phyloP scores from a whole-genome alignment of 371 early-diverging fungal genomes.

The Synchytrium microbalum region DNA sequence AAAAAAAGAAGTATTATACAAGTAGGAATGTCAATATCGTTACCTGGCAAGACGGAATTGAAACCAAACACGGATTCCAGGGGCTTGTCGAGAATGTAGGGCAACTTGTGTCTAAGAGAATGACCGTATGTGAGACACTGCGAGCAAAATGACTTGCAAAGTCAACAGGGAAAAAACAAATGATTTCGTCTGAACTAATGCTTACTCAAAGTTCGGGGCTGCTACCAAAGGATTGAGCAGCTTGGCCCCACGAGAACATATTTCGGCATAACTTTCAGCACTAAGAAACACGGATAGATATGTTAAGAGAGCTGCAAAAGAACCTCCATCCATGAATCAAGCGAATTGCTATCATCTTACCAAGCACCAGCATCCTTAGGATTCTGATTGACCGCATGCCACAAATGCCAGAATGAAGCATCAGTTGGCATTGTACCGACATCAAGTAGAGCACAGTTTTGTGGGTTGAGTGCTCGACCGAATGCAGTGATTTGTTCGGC shows the following conservation, averaged over 20 bases:
- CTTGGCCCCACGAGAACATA: conserved; percentile 49
- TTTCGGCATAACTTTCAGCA: conserved; percentile 36
- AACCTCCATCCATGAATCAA: conserved; percentile 60
- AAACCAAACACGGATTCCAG: conserved; percentile 77
- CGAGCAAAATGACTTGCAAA: conserved; percentile 5
- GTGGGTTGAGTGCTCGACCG: conserved; percentile 54
- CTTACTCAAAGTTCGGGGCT: conserved; percentile 80
- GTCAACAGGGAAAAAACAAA: neutral
- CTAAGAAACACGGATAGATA: conserved; percentile 12
- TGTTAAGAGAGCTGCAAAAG: conserved; percentile 33
- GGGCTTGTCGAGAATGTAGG: conserved; percentile 77
- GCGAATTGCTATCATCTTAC: too few relatives aligned
- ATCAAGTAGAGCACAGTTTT: conserved; percentile 65
- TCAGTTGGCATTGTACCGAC: conserved; percentile 86
- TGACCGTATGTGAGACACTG: neutral
- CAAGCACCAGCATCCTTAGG: conserved; percentile 65
- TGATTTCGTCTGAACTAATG: conserved; percentile 12
- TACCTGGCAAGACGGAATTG: conserved; percentile 62
- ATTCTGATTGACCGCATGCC: conserved; percentile 53
- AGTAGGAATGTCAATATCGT: conserved; percentile 16
- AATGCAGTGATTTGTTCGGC: conserved; percentile 74
- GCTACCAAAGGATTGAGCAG: conserved; percentile 84
- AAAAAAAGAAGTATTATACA: conserved; percentile 10
- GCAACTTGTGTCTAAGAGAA: conserved; percentile 31
- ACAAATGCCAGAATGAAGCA: conserved; percentile 77